A percentile compares a stretch with the other conserved stretches of the same genome.
Evolutionary conservation across 2,329 filamentous ascomycete genomes (phyloP).

Genomic region (Arthrobotrys pseudoclavata): DNA sequence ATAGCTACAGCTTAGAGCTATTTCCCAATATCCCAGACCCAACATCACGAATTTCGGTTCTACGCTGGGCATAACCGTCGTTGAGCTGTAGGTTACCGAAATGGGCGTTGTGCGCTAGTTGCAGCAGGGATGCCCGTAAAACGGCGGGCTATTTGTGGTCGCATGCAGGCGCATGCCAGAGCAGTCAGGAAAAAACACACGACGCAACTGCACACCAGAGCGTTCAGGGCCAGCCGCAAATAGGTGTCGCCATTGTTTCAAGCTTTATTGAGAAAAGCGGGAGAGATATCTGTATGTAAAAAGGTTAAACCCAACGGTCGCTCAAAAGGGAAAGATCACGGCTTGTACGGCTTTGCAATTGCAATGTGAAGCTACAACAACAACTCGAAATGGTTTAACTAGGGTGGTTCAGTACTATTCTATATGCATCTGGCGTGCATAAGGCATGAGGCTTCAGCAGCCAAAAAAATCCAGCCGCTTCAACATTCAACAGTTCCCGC

Average conservation of each 20-base stretch:
- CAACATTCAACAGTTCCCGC: not conserved
- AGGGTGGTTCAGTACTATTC: not conserved
- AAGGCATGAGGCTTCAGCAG: not conserved
- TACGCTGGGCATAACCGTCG: not conserved
- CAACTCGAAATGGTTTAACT: not conserved
- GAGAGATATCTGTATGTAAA: not conserved
- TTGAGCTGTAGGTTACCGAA: not conserved
- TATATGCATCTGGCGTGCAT: slow-evolving; percentile 17
- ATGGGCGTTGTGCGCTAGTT: slow-evolving; percentile 5
- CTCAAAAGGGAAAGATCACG: not conserved
- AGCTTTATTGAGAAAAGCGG: not conserved
- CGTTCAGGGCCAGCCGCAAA: not conserved
- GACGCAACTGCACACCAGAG: slow-evolving; percentile 9
- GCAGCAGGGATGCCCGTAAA: slow-evolving; percentile 7
- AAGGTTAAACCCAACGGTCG: not conserved
- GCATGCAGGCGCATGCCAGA: slow-evolving; percentile 20
- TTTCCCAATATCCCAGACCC: not conserved
- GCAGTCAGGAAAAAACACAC: slow-evolving; percentile 8
- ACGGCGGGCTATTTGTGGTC: not conserved
- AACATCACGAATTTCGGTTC: not conserved
- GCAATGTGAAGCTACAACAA: not conserved
- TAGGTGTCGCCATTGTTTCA: not conserved
- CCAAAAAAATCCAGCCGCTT: not conserved
- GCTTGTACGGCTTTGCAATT: not conserved
- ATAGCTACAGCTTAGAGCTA: not conserved